Conservation (phyloP, 331 rosid species). For the Telfairia occidentalis region DNA sequence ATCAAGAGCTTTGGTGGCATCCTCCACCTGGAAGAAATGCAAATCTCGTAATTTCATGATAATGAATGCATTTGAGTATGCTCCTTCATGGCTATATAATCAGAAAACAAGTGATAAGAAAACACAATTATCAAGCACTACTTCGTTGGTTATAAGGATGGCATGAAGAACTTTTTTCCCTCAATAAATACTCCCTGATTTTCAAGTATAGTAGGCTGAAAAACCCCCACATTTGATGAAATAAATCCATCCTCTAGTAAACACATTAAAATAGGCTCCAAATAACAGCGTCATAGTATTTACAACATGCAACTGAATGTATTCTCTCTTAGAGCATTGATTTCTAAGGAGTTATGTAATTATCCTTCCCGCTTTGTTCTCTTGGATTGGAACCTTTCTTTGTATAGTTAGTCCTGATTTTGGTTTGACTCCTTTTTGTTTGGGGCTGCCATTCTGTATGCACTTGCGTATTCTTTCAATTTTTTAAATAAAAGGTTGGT, state of each 20-base stretch:
- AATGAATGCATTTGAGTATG: no score
- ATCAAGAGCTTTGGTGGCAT: slow-evolving; percentile 90
- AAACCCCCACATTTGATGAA: background rate
- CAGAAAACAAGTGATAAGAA: background rate
- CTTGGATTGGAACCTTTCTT: no score
- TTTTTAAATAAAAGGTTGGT: background rate
- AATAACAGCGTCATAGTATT: no score
- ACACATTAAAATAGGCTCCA: background rate
- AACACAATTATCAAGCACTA: background rate
- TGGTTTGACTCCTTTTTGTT: no score
- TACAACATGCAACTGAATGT: no score
- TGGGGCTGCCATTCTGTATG: no score
- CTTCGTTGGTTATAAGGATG: background rate
- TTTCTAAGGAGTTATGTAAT: no score
- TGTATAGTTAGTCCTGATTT: no score
- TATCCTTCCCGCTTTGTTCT: no score
- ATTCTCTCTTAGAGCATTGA: no score
- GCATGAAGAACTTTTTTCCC: background rate
- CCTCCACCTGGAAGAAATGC: slow-evolving; percentile 58
- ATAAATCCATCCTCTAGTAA: background rate
- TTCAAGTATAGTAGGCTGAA: background rate
- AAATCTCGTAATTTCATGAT: no score
- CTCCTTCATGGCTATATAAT: background rate
- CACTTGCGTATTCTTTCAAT: no score
- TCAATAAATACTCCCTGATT: background rate